Evolutionary conservation across 2,329 filamentous ascomycete species (phyloP).

Genomic region (Bimuria novae-zelandiae): DNA sequence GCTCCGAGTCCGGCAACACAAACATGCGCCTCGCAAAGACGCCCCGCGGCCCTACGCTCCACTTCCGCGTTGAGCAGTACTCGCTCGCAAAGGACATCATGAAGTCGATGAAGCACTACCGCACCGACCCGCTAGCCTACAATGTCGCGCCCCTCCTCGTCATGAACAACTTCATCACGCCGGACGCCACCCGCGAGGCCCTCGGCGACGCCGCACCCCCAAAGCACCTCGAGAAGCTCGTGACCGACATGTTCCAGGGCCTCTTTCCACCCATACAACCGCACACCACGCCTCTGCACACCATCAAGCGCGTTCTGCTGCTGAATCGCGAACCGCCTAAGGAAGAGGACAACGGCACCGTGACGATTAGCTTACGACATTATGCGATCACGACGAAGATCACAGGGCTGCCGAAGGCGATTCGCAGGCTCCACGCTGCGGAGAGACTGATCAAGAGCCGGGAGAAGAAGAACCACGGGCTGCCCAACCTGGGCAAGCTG

Average conservation of each 20-base stretch:
- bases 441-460: constrained; percentile 71
- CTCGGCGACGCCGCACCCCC: constrained; percentile 68
- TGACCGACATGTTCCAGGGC: constrained; percentile 93
- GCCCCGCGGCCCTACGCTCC: constrained; percentile 86
- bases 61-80: constrained; percentile 95
- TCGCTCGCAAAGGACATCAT: constrained; percentile 90
- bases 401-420: constrained; percentile 80
- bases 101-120: constrained; percentile 80
- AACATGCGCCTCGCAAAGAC: constrained; percentile 87
- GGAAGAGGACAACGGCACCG: constrained; percentile 56
- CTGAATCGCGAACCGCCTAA: constrained; percentile 74
- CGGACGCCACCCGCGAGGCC: constrained; percentile 48
- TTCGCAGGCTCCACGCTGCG: constrained; percentile 82
- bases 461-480: constrained; percentile 63
- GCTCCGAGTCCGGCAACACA: constrained; percentile 86
- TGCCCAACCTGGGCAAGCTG: constrained; percentile 89
- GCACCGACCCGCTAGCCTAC: constrained; percentile 79
- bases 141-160: constrained; percentile 86
- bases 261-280: constrained; percentile 96
- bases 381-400: constrained; percentile 93
- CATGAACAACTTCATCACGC: constrained; percentile 94
- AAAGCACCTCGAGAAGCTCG: constrained; percentile 89
- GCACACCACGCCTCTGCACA: constrained; percentile 82
- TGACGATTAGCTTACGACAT: constrained; percentile 86
- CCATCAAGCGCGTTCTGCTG: constrained; percentile 89